A percentile compares a stretch with the other conserved stretches of the same genome.
These are phyloP conservation scores for Skeletonema potamos DNA, from an alignment of 108 stramenopile genomes.

Conservation along the genomic window DNA sequence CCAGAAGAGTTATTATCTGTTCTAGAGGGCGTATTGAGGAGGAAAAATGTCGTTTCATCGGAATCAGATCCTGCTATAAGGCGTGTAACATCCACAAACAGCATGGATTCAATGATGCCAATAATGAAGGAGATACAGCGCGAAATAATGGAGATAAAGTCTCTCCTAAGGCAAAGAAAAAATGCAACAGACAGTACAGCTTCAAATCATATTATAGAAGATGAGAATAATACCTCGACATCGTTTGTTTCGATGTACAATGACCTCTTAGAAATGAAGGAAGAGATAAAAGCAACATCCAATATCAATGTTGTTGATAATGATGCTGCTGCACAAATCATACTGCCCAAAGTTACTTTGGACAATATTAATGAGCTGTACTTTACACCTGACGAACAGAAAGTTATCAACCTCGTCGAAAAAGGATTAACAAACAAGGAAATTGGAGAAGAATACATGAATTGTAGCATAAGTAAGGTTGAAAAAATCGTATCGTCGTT, in stretches of 20 bases:
- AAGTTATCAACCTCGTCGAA: slow-evolving; percentile 57
- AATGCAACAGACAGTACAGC: background rate
- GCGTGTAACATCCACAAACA: background rate
- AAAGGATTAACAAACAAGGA: slow-evolving; percentile 69
- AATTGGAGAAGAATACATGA: slow-evolving; percentile 50
- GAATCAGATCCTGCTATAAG: background rate
- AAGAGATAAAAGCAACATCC: slow-evolving; percentile 3
- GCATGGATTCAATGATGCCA: background rate
- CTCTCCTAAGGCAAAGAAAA: slow-evolving; percentile 32
- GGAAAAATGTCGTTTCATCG: slow-evolving; percentile 27
- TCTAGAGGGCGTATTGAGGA: slow-evolving; percentile 56
- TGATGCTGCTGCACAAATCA: background rate
- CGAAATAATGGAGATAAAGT: slow-evolving; percentile 51
- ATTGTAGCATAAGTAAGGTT: slow-evolving; percentile 42
- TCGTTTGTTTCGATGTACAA: slow-evolving; percentile 8
- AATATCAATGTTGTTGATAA: background rate
- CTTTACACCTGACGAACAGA: slow-evolving; percentile 45
- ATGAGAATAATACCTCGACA: background rate
- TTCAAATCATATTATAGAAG: background rate
- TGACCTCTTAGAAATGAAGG: slow-evolving; percentile 28
- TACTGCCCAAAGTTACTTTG: background rate
- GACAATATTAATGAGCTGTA: background rate
- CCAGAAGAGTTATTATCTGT: slow-evolving; percentile 81
- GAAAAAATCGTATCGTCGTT: slow-evolving; percentile 62
- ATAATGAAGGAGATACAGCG: background rate